phyloP scores from a whole-genome alignment of 2,329 filamentous ascomycete genomes.

The Fusarium miscanthi region DNA sequence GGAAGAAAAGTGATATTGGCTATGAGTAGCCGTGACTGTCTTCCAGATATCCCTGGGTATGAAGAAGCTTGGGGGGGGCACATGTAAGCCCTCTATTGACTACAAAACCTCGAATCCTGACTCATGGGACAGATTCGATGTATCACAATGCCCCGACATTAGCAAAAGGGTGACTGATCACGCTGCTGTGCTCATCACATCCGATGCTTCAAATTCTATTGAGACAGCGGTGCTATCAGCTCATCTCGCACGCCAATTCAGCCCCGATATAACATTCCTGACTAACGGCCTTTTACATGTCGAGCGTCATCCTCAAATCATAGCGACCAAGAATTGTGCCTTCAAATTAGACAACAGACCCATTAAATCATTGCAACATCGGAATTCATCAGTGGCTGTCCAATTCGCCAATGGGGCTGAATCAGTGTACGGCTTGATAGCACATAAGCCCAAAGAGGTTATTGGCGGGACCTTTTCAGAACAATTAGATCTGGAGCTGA shows the following conservation, averaged over 20 bases:
- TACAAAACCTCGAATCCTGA: not conserved
- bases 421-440: not conserved
- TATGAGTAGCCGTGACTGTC: accelerated
- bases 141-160: not conserved
- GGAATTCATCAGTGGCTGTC: not conserved
- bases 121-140: not conserved
- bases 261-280: not conserved
- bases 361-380: not conserved
- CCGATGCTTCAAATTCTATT: not conserved
- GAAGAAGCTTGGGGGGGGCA: not conserved
- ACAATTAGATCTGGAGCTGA: not conserved
- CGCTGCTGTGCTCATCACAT: not conserved
- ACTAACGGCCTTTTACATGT: not conserved
- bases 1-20: slow-evolving; percentile 6
- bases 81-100: not conserved
- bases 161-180: accelerated
- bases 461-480: accelerated
- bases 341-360: not conserved
- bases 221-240: not conserved
- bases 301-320: not conserved
- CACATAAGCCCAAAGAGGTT: not conserved
- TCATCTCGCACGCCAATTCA: not conserved
- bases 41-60: not conserved
- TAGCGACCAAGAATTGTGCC: accelerated
- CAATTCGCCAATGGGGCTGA: not conserved